Percentiles rank a stretch among this genome's conserved stretches.
These are phyloP conservation scores for Xylaria intraflava DNA, from an alignment of 495 filamentous ascomycete genomes.

Conservation along the genomic window DNA sequence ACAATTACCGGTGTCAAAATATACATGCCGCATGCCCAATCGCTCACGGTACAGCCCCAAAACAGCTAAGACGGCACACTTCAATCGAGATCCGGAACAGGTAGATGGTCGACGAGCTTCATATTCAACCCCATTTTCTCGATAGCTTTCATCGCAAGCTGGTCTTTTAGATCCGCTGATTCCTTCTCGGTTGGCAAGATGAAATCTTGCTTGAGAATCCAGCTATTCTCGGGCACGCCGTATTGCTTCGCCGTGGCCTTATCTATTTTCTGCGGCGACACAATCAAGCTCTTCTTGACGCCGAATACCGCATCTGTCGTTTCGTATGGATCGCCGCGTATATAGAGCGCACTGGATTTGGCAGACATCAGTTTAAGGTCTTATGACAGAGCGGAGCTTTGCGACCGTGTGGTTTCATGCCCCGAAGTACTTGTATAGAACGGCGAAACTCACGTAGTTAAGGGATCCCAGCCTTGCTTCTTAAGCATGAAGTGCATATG, in stretches of 20 bases:
- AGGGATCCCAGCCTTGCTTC: conserved; percentile 71
- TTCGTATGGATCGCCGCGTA: conserved; percentile 80
- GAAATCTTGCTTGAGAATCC: conserved; percentile 69
- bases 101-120: conserved; percentile 75
- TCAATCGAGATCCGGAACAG: conserved; percentile 51
- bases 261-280: conserved; percentile 62
- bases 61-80: not conserved
- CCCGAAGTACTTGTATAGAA: not conserved
- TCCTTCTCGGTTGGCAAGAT: conserved; percentile 63
- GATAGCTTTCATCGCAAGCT: conserved; percentile 68
- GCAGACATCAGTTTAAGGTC: conserved; percentile 3
- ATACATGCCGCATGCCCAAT: not conserved
- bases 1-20: not conserved
- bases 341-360: conserved; percentile 60
- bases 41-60: not conserved
- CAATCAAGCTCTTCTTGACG: conserved; percentile 75
- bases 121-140: conserved; percentile 63
- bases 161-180: conserved; percentile 59
- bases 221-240: conserved; percentile 61
- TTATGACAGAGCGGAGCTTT: not conserved
- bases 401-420: not conserved
- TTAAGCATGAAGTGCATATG: conserved; percentile 97
- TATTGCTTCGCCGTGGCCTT: conserved; percentile 52
- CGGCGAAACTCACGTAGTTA: conserved; percentile 66
- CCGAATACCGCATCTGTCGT: conserved; percentile 90